Percentiles rank a stretch among this genome's conserved stretches.
These are phyloP conservation scores for Leccinum solheimii DNA, from an alignment of 1,284 basidiomycete species.

Conservation along the genomic window DNA sequence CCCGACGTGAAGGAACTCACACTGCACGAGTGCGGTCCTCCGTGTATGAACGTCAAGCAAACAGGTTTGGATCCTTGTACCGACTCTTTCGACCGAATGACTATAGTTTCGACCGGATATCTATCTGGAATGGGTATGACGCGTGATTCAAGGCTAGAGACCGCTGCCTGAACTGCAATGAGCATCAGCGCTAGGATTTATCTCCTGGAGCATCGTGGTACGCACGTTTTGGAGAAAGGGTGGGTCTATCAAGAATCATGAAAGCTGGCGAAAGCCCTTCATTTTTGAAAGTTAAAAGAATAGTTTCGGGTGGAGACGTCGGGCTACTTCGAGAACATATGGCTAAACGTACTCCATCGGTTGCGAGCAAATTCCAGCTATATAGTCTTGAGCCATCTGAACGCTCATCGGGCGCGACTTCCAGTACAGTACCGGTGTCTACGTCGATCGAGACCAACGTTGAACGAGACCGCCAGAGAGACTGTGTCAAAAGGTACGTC, in stretches of 20 bases:
- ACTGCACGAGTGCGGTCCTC: conserved; percentile 61
- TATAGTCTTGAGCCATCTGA: conserved; percentile 29
- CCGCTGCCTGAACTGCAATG: conserved; percentile 41
- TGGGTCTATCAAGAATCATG: conserved; percentile 21
- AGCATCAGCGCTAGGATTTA: neutral
- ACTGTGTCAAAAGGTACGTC: conserved; percentile 44
- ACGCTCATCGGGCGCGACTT: conserved; percentile 38
- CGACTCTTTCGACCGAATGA: conserved; percentile 39
- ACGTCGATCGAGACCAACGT: conserved; percentile 45
- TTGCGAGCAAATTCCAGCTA: conserved; percentile 56
- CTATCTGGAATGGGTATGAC: conserved; percentile 50
- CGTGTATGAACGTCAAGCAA: conserved; percentile 61
- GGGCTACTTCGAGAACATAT: conserved; percentile 55
- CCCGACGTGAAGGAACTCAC: conserved; percentile 50
- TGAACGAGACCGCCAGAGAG: conserved; percentile 53
- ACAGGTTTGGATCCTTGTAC: conserved; percentile 33
- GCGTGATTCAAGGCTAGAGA: conserved; percentile 41
- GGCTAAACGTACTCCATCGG: conserved; percentile 47
- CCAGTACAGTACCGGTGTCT: conserved; percentile 39
- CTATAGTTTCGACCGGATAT: conserved; percentile 52
- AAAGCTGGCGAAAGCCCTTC: neutral
- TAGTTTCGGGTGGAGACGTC: conserved; percentile 49
- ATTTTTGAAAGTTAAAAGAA: conserved; percentile 35
- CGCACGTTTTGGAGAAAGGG: conserved; percentile 43
- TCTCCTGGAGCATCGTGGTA: neutral